Evolutionary conservation across 83 land plant species (phyloP).

Genomic region (Diphasiastrum complanatum): DNA sequence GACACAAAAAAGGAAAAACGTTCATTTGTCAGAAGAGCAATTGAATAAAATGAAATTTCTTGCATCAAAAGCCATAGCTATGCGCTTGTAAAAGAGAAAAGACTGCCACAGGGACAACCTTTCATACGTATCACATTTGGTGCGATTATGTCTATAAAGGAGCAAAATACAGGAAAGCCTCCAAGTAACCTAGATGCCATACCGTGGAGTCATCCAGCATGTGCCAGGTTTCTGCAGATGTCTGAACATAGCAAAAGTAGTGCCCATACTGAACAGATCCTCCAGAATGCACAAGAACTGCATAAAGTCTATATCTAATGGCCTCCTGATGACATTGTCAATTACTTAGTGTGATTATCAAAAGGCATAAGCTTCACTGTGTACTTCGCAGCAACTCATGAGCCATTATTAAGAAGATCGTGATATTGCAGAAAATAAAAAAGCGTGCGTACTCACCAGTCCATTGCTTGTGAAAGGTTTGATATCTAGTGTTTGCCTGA

Average conservation of each 20-base stretch:
- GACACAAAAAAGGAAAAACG: neutral
- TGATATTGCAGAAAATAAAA: neutral
- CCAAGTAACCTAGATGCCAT: neutral
- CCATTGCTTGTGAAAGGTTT: slow-evolving; percentile 15
- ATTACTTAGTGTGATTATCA: neutral
- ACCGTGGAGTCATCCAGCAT: slow-evolving; percentile 9
- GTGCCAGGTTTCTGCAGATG: slow-evolving; percentile 10
- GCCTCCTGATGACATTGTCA: neutral
- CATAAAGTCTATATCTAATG: slow-evolving; percentile 3
- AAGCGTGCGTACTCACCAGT: neutral
- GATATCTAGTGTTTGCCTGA: slow-evolving; percentile 4
- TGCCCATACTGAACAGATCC: slow-evolving; percentile 8
- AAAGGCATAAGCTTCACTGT: neutral
- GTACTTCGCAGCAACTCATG: neutral
- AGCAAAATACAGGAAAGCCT: neutral
- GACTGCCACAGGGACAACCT: neutral
- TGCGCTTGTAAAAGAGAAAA: neutral
- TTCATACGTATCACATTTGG: no score
- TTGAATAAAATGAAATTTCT: neutral
- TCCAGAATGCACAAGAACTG: slow-evolving; percentile 19
- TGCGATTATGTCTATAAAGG: no score
- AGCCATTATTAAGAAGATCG: neutral
- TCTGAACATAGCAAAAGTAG: slow-evolving; percentile 15
- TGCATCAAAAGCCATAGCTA: neutral
- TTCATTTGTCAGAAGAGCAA: neutral